Percentiles rank a stretch among this genome's conserved stretches.
Conservation (phyloP, 257 asterid species). For the Gardenia jasminoides region DNA sequence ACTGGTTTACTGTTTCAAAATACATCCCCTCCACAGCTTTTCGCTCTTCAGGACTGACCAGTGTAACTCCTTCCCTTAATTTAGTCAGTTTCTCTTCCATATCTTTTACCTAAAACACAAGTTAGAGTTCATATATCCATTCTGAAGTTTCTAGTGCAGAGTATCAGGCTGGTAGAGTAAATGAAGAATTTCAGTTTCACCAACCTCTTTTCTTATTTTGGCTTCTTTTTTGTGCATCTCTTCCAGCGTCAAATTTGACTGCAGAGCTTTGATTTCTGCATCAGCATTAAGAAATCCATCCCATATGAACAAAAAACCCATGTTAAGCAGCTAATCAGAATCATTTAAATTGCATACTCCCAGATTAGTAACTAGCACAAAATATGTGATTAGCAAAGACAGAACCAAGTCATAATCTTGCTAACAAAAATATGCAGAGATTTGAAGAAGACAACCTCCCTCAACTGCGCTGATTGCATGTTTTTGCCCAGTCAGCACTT, state of each 20-base stretch:
- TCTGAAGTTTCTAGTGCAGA: conserved; percentile 13
- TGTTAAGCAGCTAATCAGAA: background rate
- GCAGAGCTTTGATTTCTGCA: conserved; percentile 80
- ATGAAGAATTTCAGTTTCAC: conserved; percentile 1
- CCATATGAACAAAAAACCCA: background rate
- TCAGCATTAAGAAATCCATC: conserved; percentile 9
- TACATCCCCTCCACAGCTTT: conserved; percentile 60
- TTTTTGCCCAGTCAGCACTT: conserved; percentile 50
- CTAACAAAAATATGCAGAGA: conserved; percentile 7
- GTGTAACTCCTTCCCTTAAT: conserved; percentile 74
- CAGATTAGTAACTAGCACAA: background rate
- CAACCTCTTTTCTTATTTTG: conserved; percentile 68
- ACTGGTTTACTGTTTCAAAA: conserved; percentile 52
- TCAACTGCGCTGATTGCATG: conserved; percentile 64
- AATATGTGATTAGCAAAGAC: background rate
- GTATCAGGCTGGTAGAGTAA: background rate
- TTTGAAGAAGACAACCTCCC: conserved; percentile 49
- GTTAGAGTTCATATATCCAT: conserved; percentile 1
- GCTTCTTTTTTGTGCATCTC: conserved; percentile 56
- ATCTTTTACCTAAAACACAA: conserved; percentile 48
- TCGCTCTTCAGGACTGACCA: conserved; percentile 83
- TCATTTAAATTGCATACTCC: background rate
- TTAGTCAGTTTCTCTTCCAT: conserved; percentile 82
- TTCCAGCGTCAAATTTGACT: conserved; percentile 77
- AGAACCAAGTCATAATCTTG: background rate